Evolutionary conservation across 805 yeast species (phyloP), one percentile per base, ranked within the genome.

Genomic region (Maudiozyma turicensis): DNA sequence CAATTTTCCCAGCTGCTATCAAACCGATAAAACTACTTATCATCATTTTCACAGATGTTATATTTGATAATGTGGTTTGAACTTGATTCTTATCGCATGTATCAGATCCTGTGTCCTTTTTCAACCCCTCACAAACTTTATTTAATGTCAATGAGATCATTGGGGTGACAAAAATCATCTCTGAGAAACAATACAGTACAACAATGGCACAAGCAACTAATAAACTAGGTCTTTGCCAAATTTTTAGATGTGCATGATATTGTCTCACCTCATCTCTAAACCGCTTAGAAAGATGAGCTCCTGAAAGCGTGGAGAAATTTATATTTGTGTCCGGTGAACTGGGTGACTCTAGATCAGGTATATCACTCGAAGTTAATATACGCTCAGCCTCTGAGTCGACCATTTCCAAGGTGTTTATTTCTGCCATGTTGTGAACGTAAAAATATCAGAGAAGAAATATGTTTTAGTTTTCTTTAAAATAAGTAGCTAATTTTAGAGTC

Each of bases 1-100:
- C 84, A 49, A 84, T 64, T 54, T 80, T 80, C 0, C 85, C 83
- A 50, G 80, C 66, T n/a, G 80, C 75, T 1, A 81, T 49, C 28
- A 80, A 69, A 31, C 74, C 71, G 3, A 77, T 59, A 0, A 75
- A 49, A 0, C 81, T 81, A 5, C 67, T 56, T 1, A 72, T 49
- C 6, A 81, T 53, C 41, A 69, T 61, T 15, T 59, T 55, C 49
- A 71, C 66, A 46, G 82, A 73, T 48, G 76, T 77, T 41, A 83
- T 64, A 41, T 69, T 63, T 3, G 86, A 78, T 28, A 75, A 67
- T 33, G 59, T 50, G 29, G 58, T 61, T 56, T 78, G 82, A 2
- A 77, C 74, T 20, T 56, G 50, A 0, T 69, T 53, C 8, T 71
- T 66, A 39, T 66, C 65, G 55, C 81, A 77, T 43, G 47, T 37